These are phyloP conservation scores for Cordyceps tenuipes DNA, from an alignment of 2,329 filamentous ascomycete species.

Conservation along the genomic window DNA sequence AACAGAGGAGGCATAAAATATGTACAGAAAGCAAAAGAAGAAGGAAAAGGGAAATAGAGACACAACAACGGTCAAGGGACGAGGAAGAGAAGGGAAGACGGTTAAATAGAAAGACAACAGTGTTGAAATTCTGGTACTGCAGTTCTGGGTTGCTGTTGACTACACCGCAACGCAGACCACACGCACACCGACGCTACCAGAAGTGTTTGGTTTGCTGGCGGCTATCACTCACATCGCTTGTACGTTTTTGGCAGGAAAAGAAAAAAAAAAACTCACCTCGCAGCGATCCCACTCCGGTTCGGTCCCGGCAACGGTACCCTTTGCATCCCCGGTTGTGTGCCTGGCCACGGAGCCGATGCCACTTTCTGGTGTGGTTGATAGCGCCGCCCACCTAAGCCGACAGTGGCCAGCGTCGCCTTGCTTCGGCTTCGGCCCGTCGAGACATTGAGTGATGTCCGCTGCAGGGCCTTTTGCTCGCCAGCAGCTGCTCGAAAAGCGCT, in stretches of 20 bases:
- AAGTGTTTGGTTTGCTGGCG: too few relatives aligned
- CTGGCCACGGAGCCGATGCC: not conserved
- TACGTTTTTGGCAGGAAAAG: not conserved
- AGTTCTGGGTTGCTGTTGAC: too few relatives aligned
- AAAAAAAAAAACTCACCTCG: constrained; percentile 1
- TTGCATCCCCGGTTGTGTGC: not conserved
- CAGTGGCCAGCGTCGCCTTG: constrained; percentile 9
- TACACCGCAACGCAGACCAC: too few relatives aligned
- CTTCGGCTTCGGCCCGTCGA: not conserved
- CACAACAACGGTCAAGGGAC: too few relatives aligned
- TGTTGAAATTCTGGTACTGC: too few relatives aligned
- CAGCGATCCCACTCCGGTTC: not conserved
- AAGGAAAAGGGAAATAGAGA: not conserved
- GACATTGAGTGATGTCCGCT: not conserved
- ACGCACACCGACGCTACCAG: too few relatives aligned
- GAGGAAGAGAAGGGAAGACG: too few relatives aligned
- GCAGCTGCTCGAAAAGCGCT: not conserved
- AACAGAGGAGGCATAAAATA: not conserved
- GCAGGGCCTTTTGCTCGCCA: not conserved
- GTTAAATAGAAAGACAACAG: not conserved
- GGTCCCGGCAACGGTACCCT: constrained; percentile 8
- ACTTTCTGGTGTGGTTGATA: not conserved
- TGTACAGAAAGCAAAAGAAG: not conserved
- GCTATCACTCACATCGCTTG: too few relatives aligned
- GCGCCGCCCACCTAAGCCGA: not conserved